Conservation (phyloP, 1,139 yeast genomes). For the Ogataea hybrid region DNA sequence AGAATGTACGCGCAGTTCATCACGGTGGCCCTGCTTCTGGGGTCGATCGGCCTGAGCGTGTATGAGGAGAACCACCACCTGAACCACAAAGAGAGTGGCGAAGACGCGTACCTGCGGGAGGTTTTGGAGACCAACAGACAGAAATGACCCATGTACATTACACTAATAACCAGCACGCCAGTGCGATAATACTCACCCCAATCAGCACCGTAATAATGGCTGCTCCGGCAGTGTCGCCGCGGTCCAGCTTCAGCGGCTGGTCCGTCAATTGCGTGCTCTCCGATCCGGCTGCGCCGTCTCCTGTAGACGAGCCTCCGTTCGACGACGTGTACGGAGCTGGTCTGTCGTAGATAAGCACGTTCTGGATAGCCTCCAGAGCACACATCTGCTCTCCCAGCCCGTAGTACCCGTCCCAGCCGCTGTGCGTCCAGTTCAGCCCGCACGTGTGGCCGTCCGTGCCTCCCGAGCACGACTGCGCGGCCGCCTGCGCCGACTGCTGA, state of each 20-base stretch:
- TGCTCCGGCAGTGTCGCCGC: constrained; percentile 84
- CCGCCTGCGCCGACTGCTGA: constrained; percentile 68
- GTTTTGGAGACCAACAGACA: constrained; percentile 33
- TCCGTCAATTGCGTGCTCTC: constrained; percentile 24
- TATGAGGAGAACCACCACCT: constrained; percentile 52
- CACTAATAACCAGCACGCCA: constrained; percentile 68
- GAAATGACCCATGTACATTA: constrained; percentile 24
- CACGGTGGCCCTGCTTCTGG: constrained; percentile 62
- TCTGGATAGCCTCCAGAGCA: constrained; percentile 77
- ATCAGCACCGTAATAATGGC: constrained; percentile 78
- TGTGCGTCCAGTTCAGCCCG: constrained; percentile 73
- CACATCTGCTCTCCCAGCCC: constrained; percentile 96
- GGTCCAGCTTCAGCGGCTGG: constrained; percentile 44
- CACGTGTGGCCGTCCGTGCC: constrained; percentile 90
- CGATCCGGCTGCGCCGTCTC: constrained; percentile 61
- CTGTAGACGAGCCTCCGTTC: constrained; percentile 60
- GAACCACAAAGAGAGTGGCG: constrained; percentile 38
- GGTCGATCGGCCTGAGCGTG: constrained; percentile 60
- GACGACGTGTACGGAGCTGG: constrained; percentile 58
- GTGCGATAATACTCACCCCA: constrained; percentile 60
- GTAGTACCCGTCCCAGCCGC: constrained; percentile 73
- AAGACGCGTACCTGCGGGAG: constrained; percentile 42
- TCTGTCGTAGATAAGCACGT: constrained; percentile 50
- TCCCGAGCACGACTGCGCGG: constrained; percentile 81
- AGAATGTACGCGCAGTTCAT: constrained; percentile 93